A percentile compares a stretch with the other conserved stretches of the same genome.
phyloP scores from a whole-genome alignment of 2,329 filamentous ascomycete species.

The Colletotrichum endophyticum region DNA sequence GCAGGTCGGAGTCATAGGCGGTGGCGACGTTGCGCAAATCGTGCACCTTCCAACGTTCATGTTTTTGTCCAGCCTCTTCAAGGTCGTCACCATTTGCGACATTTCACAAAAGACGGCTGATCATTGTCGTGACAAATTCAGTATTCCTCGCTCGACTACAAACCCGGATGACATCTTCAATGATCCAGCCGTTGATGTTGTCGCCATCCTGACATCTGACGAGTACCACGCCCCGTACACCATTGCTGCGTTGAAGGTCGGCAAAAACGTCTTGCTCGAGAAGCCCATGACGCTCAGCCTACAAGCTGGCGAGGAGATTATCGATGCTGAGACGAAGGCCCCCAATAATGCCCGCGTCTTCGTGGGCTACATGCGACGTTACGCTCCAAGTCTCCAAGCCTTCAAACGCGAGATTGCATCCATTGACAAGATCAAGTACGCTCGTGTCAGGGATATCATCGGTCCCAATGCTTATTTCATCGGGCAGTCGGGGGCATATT shows the following conservation, averaged over 20 bases:
- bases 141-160: constrained; percentile 29
- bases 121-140: constrained; percentile 29
- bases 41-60: background rate
- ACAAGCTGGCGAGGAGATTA: constrained; percentile 45
- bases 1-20: background rate
- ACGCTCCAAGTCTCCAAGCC: constrained; percentile 51
- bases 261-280: constrained; percentile 61
- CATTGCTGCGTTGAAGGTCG: constrained; percentile 49
- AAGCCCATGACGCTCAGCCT: constrained; percentile 57
- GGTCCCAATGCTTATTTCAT: constrained; percentile 22
- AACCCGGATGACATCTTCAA: constrained; percentile 40
- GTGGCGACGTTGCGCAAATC: constrained; percentile 5
- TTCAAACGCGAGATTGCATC: constrained; percentile 53
- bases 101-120: background rate
- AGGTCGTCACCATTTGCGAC: background rate
- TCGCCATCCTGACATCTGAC: constrained; percentile 54
- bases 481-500: background rate
- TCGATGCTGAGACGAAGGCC: constrained; percentile 44
- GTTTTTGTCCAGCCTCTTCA: background rate
- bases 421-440: constrained; percentile 55
- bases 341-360: constrained; percentile 48
- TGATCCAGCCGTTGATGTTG: constrained; percentile 46
- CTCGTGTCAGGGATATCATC: constrained; percentile 38
- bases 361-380: constrained; percentile 62
- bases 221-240: constrained; percentile 54